Evolutionary conservation across 495 filamentous ascomycete species (phyloP).

Genomic region (Gamarada debralockiae): DNA sequence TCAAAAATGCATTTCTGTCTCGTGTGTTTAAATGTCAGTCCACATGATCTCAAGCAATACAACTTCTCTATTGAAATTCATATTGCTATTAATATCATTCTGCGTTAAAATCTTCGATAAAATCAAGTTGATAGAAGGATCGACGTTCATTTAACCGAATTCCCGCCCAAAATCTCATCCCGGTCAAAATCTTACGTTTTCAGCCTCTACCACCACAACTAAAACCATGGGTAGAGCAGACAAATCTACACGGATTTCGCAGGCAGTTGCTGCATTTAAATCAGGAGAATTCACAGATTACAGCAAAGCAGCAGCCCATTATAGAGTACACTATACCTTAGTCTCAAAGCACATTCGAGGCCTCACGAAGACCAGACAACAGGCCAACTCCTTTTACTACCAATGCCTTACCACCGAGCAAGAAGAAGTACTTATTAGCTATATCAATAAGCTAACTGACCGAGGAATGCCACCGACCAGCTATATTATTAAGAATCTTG

Average conservation of each 20-base stretch:
- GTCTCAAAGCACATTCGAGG: not conserved
- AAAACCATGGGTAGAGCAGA: not conserved
- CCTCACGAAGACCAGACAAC: not conserved
- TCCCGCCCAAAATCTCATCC: too few relatives aligned
- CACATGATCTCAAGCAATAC: too few relatives aligned
- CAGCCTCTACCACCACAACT: too few relatives aligned
- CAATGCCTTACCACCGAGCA: conserved; percentile 4
- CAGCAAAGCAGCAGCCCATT: not conserved
- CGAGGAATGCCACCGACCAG: conserved; percentile 7
- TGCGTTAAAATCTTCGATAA: too few relatives aligned
- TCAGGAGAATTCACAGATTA: too few relatives aligned
- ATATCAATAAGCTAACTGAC: conserved; percentile 9
- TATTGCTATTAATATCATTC: too few relatives aligned
- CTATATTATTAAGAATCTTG: conserved; percentile 9
- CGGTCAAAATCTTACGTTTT: too few relatives aligned
- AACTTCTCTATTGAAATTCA: too few relatives aligned
- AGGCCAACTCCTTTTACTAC: conserved; percentile 1
- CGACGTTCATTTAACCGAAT: too few relatives aligned
- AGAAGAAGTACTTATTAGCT: conserved; percentile 4
- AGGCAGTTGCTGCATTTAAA: not conserved
- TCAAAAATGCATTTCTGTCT: too few relatives aligned
- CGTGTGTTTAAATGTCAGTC: too few relatives aligned
- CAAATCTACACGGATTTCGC: not conserved
- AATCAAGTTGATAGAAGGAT: too few relatives aligned
- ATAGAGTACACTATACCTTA: not conserved